Evolutionary conservation across 768 basidiomycete genomes (phyloP).

Genomic region (Tricholoma sp.): DNA sequence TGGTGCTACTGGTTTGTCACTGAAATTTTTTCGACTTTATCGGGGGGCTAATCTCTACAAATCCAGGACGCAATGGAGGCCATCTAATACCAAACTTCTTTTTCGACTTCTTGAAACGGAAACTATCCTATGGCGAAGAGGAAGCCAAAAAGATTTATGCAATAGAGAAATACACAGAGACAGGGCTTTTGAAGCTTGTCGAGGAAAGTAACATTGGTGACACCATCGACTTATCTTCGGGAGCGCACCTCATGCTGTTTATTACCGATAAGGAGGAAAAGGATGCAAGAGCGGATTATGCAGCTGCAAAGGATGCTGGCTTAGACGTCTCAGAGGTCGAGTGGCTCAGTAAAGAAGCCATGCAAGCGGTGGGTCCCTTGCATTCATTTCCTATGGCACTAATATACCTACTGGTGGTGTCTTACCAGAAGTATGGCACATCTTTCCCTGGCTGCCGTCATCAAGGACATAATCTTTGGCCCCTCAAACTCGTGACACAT

Average conservation of each 20-base stretch:
- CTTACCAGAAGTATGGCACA: constrained; percentile 35
- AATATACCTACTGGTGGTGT: not conserved
- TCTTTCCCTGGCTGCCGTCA: constrained; percentile 46
- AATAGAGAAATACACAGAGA: constrained; percentile 54
- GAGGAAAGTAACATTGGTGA: constrained; percentile 34
- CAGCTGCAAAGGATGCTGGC: constrained; percentile 50
- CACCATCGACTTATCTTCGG: constrained; percentile 57
- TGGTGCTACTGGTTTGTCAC: constrained; percentile 62
- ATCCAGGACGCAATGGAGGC: constrained; percentile 70
- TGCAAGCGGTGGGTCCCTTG: constrained; percentile 36
- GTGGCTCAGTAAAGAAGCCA: constrained; percentile 44
- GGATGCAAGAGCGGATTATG: constrained; percentile 38
- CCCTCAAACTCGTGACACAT: constrained; percentile 72
- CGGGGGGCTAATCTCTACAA: not conserved
- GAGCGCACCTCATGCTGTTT: constrained; percentile 47
- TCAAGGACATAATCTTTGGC: constrained; percentile 68
- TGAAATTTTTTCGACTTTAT: not conserved
- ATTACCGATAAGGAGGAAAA: constrained; percentile 40
- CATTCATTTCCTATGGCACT: not conserved
- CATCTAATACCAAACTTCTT: constrained; percentile 57
- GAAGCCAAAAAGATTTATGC: constrained; percentile 51
- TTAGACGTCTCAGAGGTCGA: constrained; percentile 37
- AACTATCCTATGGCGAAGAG: constrained; percentile 37
- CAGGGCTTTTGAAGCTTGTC: constrained; percentile 45
- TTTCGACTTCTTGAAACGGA: constrained; percentile 35